Evolutionary conservation across 2,329 filamentous ascomycete species (phyloP).

Genomic region (Nigrograna mackinnonii): DNA sequence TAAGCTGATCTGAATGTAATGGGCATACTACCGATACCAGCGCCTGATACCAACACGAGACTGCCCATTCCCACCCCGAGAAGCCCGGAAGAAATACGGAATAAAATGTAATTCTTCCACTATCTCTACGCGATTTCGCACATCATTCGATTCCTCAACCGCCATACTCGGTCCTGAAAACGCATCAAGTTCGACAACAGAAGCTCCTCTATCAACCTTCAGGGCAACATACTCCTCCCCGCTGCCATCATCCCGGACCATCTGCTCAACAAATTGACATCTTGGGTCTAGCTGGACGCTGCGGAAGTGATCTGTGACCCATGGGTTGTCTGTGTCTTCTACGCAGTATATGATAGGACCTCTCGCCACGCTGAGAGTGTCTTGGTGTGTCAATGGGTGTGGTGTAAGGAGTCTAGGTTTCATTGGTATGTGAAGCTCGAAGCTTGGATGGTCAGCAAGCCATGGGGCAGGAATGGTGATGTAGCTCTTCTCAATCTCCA

Average conservation of each 20-base stretch:
- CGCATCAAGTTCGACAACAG: neutral
- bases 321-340: conserved; percentile 62
- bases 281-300: neutral
- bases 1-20: too few relatives aligned
- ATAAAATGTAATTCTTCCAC: conserved; percentile 51
- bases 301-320: conserved; percentile 56
- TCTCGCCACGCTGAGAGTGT: conserved; percentile 57
- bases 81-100: conserved; percentile 60
- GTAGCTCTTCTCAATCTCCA: neutral
- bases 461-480: conserved; percentile 40
- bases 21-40: neutral
- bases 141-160: neutral
- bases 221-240: neutral
- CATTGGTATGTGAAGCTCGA: conserved; percentile 39
- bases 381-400: conserved; percentile 60
- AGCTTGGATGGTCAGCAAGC: conserved; percentile 49
- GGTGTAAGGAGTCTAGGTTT: conserved; percentile 50
- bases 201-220: neutral
- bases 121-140: conserved; percentile 1
- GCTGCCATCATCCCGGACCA: neutral
- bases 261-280: conserved; percentile 4
- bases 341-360: conserved; percentile 65
- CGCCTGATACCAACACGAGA: conserved; percentile 50
- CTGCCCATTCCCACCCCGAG: conserved; percentile 57
- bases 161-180: neutral